Base-by-base conservation (phyloP, 2,329 filamentous ascomycete genomes). In the Hansfordia pulvinata region DNA sequence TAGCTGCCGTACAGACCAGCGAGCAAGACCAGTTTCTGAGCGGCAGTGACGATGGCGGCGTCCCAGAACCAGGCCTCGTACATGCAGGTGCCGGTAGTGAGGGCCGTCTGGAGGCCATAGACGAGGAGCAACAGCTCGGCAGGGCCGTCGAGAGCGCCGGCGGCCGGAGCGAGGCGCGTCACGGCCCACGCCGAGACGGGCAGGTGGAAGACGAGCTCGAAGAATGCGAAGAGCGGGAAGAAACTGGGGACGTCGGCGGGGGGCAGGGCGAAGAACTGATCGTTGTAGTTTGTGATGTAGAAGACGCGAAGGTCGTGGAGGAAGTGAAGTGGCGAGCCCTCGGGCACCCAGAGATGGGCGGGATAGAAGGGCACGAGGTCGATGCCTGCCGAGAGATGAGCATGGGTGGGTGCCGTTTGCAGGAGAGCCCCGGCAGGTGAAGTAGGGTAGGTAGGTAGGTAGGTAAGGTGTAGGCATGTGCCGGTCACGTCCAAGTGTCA, bases 281-380 rank as follows among this genome's bases (percentile, higher is more conserved):
- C 68, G 30, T 64, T 62, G 37, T 62, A 62, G 8, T 49, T 48
- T 19, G 43, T 32, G 22, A 62, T 45, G 47, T 71, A 71, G 38
- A 51, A 56, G 4, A 47, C 32, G 31, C 63, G 60, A 30, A 69
- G 41, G 19, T 46, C 30, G 34, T 54, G 44, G 23, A 69, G 49
- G 35, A 58, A 51, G 43, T 66, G 58, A 6, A 71, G 47, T 1
- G 65, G 65, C 1, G 56, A 43, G 4, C 43, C 49, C 1, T 53
- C 39, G 0, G 50, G 31, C 3, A 47, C 40, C 46, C 57, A 65
- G 23, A 70, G 53, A 26, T 44, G 48, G 2, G 40, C 31, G 1
- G 68, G 68, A 42, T 69, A 71, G 36, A 67, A 54, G 17, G 56
- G 53, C 19, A 67, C 56, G 25, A 66, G 58, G 38, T 73, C 68